Evolutionary conservation across 306 rosid species (phyloP), one percentile per base, ranked within the genome.

Genomic region (Sicyos baderoa): DNA sequence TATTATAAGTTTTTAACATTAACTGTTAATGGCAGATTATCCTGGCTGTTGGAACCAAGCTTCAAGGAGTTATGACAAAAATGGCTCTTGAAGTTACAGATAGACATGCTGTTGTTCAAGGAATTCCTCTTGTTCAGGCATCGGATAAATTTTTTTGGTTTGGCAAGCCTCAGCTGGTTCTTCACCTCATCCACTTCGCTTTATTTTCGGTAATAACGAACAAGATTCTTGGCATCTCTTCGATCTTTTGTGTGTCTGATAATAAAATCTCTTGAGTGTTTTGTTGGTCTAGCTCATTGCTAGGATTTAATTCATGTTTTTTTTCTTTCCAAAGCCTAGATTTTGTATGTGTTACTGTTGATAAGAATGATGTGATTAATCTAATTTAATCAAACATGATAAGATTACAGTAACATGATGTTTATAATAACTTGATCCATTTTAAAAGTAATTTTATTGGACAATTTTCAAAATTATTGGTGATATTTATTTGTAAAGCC

Each of bases 41-140:
- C 84, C 79, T 94, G 71, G 90, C 87, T 3, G 84, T 94, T 60
- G 99, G 99, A 76, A 88, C 91, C 23, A 76, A 88, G 77, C 99
- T 94, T 59, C 99, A 94, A 83, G 83, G 84, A 49, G 70, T 83
- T 48, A 66, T 94, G 85, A 83, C 99, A 29, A 85, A 57, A 79
- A 94, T 94, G 99, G 99, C 99, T 63, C 82, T 94, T 13, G 97
- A 90, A 76, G 72, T 94, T 74, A 81, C 91, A 18, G 99, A 94
- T 76, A 88, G 78, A 57, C 99, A 94, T 74, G 96, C 97, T 57
- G 96, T 94, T 71, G 87, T 94, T 27, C 96, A 94, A 79, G 99
- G 99, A 66, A 94, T 94, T 76, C 99, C 99, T 50, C 91, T 94
- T 45, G 99, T 94, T 74, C 90, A 85, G 79, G 96, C 89, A 37